Percentiles rank a stretch among this genome's conserved stretches.
Evolutionary conservation across 2,329 filamentous ascomycete species (phyloP).

Genomic region (Cercospora beticola): DNA sequence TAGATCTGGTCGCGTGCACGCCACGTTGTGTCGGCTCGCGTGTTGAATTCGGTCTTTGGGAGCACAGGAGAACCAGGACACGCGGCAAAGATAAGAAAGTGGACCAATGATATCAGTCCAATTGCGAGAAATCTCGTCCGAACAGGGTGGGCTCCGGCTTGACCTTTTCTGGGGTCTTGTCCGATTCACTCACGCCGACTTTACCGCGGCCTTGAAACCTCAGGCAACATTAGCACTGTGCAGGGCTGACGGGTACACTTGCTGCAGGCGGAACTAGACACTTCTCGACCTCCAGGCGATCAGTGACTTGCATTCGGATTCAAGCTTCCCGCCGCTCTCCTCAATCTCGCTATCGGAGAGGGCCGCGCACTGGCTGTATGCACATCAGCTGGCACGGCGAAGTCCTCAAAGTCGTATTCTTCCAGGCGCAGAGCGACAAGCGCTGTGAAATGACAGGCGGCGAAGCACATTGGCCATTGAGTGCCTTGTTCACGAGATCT

Average conservation of each 20-base stretch:
- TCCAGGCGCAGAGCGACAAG: not conserved
- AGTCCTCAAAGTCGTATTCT: not conserved
- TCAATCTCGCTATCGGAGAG: not conserved
- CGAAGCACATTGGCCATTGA: not conserved
- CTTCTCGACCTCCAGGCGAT: not conserved
- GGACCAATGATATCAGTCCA: not conserved
- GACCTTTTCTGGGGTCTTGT: not conserved
- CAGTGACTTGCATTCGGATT: not conserved
- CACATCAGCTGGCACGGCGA: not conserved
- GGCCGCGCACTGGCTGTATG: not conserved
- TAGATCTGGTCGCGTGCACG: not conserved
- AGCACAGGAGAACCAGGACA: not conserved
- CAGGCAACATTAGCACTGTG: not conserved
- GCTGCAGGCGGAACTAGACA: not conserved
- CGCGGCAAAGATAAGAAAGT: conserved; percentile 4
- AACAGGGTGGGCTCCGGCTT: not conserved
- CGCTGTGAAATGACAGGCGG: not conserved
- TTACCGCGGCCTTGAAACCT: not conserved
- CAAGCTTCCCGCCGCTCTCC: not conserved
- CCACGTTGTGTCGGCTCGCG: not conserved
- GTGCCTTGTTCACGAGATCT: not conserved
- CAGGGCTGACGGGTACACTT: not conserved
- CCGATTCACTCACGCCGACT: not conserved
- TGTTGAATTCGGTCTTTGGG: not conserved
- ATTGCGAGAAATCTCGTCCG: not conserved